Base-by-base conservation (phyloP, 139 green algal genomes). In the Ostreobium quekettii region DNA sequence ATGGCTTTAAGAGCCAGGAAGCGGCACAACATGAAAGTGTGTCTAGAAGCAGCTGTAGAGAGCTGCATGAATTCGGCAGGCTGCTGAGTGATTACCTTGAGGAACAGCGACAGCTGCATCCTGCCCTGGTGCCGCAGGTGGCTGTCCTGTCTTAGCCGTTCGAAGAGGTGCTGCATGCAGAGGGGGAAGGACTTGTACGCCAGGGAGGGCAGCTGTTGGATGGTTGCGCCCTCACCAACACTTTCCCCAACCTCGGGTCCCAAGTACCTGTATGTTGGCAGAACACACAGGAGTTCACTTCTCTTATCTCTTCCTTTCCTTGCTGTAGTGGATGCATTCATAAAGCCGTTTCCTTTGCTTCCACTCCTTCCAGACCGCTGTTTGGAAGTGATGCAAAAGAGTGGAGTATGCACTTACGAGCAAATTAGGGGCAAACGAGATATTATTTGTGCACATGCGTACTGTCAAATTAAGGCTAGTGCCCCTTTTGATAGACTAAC, bases 41-140 rank as follows among this genome's bases (percentile, higher is more conserved):
- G n/a, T n/a, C 8, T 5, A 26, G 49, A 26, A 28, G 8, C 15
- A 28, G 7, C 5, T 61, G 49, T 11, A 61, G 49, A 61, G 49
- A 61, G 7, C n/a, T 61, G 7, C n/a, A 61, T 26, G 49, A 7
- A 7, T 11, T 31, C 28, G 58, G 31, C 26, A 67, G 32, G 57
- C 28, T 42, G 57, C 3, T 47, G 46, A 2, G 38, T n/a, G 30
- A 64, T 7, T 29, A 81, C 85, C 83, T 98, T 98, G 31, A 98
- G 85, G 76, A 97, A 99, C n/a, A 98, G 87, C 2, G 80, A 78
- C 28, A 98, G 80, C 81, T 98, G 90, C 80, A 89, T 80, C 47
- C 93, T 74, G n/a, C 92, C 93, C 1, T 70, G 73, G 78, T 99
- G 93, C 76, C 85, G 83, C 47, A 98, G 72, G 77, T 98, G 92